Evolutionary conservation across 345 rosid species (phyloP).

Genomic region (Brassica rapa): DNA sequence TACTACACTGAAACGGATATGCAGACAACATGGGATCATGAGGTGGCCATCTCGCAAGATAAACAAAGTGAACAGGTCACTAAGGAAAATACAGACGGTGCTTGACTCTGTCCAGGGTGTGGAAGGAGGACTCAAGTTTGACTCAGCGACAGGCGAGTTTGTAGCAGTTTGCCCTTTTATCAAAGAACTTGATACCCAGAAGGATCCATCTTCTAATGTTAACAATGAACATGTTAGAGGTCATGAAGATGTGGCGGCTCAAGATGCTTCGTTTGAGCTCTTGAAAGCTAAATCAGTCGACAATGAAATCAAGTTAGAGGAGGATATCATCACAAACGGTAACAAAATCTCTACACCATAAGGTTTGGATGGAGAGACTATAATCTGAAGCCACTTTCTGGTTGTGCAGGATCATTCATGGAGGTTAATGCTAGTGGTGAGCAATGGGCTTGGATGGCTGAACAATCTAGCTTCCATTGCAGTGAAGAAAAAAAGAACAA

Average conservation of each 20-base stretch:
- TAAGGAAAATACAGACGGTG: constrained; percentile 81
- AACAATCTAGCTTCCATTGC: too few species aligned
- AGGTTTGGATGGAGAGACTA: not conserved
- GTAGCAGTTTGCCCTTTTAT: constrained; percentile 53
- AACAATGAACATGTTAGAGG: too few species aligned
- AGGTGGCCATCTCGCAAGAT: constrained; percentile 99
- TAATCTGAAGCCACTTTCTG: not conserved
- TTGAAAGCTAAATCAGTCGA: constrained; percentile 38
- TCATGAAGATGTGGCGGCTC: constrained; percentile 18
- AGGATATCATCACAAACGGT: constrained; percentile 42
- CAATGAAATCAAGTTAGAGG: constrained; percentile 60
- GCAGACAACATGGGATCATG: constrained; percentile 91
- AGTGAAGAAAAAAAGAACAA: too few species aligned
- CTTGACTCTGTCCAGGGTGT: constrained; percentile 93
- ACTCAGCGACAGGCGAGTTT: constrained; percentile 67
- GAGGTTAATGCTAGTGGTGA: constrained; percentile 46
- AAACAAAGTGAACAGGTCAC: constrained; percentile 86
- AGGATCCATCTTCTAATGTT: too few species aligned
- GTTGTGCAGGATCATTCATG: constrained; percentile 41
- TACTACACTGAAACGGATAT: constrained; percentile 87
- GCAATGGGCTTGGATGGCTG: constrained; percentile 45
- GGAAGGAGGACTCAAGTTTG: constrained; percentile 76
- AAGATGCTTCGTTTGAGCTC: constrained; percentile 27
- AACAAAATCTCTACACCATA: constrained; percentile 20
- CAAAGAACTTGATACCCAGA: constrained; percentile 50